A percentile compares a stretch with the other conserved stretches of the same genome.
Evolutionary conservation across 768 basidiomycete species (phyloP).

Genomic region (Galerina sulciceps): DNA sequence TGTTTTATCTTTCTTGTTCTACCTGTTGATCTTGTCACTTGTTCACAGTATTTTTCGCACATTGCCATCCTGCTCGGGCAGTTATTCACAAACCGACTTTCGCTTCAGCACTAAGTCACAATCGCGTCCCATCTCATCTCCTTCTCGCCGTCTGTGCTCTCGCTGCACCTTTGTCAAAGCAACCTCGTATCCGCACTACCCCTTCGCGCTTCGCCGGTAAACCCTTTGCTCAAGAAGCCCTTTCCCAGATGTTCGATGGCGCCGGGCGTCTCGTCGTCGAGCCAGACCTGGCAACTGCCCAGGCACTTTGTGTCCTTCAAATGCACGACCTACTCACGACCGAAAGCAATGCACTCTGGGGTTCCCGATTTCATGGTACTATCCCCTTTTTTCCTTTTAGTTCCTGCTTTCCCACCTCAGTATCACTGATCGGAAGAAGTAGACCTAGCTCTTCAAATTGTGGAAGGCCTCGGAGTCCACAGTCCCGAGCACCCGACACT

Average conservation of each 20-base stretch:
- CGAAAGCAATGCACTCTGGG: slow-evolving; percentile 40
- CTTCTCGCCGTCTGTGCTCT: slow-evolving; percentile 78
- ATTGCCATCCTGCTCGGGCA: slow-evolving; percentile 77
- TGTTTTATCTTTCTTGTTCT: slow-evolving; percentile 16
- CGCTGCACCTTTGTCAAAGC: slow-evolving; percentile 76
- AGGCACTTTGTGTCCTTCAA: slow-evolving; percentile 76
- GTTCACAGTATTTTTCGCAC: slow-evolving; percentile 75
- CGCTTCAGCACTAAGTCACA: slow-evolving; percentile 63
- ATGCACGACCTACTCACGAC: slow-evolving; percentile 62
- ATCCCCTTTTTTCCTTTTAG: slow-evolving; percentile 8
- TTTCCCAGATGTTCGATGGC: slow-evolving; percentile 72
- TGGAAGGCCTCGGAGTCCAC: slow-evolving; percentile 69
- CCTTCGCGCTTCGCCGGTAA: slow-evolving; percentile 61
- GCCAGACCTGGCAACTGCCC: slow-evolving; percentile 70
- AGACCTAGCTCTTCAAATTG: slow-evolving; percentile 70
- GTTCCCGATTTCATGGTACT: slow-evolving; percentile 56
- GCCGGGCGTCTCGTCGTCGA: slow-evolving; percentile 66
- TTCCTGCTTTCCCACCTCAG: slow-evolving; percentile 18
- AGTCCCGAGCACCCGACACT: slow-evolving; percentile 63
- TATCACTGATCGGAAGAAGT: slow-evolving; percentile 28
- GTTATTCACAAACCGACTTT: slow-evolving; percentile 84
- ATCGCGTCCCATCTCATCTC: slow-evolving; percentile 70
- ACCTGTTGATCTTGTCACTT: slow-evolving; percentile 13
- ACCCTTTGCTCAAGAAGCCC: slow-evolving; percentile 63
- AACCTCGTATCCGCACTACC: slow-evolving; percentile 59